Conservation (phyloP, 495 filamentous ascomycete species). For the Annulohypoxylon bovei region DNA sequence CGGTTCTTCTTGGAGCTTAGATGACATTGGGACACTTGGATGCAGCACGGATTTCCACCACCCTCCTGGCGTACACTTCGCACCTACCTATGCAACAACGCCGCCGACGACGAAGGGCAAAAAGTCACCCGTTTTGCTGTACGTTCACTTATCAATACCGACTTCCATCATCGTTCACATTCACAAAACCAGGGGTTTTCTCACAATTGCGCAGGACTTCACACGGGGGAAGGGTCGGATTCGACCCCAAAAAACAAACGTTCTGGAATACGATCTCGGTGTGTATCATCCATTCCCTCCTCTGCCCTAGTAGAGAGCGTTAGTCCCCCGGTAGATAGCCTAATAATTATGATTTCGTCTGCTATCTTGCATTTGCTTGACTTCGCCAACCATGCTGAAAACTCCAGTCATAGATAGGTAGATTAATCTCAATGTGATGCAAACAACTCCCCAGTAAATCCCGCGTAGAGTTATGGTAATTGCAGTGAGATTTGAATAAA, state of each 20-base stretch:
- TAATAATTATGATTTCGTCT: slow-evolving; percentile 14
- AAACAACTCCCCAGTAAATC: no score
- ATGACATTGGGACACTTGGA: slow-evolving; percentile 41
- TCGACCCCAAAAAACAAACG: slow-evolving; percentile 2
- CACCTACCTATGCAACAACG: neutral
- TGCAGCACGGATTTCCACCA: slow-evolving; percentile 23
- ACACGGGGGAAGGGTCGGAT: neutral
- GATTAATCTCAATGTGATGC: no score
- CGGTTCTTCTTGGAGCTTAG: slow-evolving; percentile 40
- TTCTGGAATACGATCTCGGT: slow-evolving; percentile 34
- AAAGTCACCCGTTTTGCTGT: slow-evolving; percentile 8
- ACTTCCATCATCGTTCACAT: neutral
- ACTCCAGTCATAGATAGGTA: no score
- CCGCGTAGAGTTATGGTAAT: no score
- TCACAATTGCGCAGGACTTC: slow-evolving; percentile 36
- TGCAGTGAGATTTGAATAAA: no score
- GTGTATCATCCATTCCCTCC: slow-evolving; percentile 45
- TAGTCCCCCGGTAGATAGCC: slow-evolving; percentile 13
- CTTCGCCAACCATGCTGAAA: neutral
- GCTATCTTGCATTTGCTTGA: neutral
- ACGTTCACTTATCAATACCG: slow-evolving; percentile 9
- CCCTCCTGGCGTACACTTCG: slow-evolving; percentile 3
- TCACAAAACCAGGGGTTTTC: slow-evolving; percentile 25
- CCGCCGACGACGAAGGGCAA: neutral
- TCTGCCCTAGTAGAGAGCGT: slow-evolving; percentile 16